Conservation (phyloP, 2,329 filamentous ascomycete genomes). For the Alternaria consortialis region DNA sequence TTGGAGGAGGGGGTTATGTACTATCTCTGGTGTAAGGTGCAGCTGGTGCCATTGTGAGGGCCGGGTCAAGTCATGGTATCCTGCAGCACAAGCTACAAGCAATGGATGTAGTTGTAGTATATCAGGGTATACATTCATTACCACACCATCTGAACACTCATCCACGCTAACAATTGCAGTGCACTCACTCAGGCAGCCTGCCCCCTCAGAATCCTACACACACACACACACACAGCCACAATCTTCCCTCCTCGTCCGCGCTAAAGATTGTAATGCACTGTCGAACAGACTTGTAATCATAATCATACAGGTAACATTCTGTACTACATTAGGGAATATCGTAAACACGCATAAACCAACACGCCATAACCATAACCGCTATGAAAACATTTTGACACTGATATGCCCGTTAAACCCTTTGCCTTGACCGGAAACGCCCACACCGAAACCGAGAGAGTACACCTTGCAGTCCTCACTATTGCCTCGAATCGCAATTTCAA, state of each 20-base stretch:
- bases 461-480: too few relatives aligned
- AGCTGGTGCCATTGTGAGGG: too few relatives aligned
- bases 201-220: too few relatives aligned
- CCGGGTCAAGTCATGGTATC: too few relatives aligned
- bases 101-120: not conserved
- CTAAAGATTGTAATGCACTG: not conserved
- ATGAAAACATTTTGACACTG: conserved; percentile 4
- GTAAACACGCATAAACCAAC: not conserved
- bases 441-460: not conserved
- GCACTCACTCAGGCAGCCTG: too few relatives aligned
- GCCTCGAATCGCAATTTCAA: not conserved
- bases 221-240: too few relatives aligned
- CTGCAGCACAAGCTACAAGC: not conserved
- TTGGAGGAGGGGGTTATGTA: too few relatives aligned
- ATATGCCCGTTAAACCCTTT: not conserved
- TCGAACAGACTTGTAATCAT: not conserved
- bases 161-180: not conserved
- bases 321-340: conserved; percentile 7
- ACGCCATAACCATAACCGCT: not conserved
- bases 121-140: too few relatives aligned
- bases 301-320: not conserved
- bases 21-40: too few relatives aligned
- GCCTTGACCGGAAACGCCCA: not conserved
- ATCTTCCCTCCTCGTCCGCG: too few relatives aligned
- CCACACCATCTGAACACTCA: not conserved